Conservation (phyloP, 371 early-diverging fungal species). For the Mucor irregularis region DNA sequence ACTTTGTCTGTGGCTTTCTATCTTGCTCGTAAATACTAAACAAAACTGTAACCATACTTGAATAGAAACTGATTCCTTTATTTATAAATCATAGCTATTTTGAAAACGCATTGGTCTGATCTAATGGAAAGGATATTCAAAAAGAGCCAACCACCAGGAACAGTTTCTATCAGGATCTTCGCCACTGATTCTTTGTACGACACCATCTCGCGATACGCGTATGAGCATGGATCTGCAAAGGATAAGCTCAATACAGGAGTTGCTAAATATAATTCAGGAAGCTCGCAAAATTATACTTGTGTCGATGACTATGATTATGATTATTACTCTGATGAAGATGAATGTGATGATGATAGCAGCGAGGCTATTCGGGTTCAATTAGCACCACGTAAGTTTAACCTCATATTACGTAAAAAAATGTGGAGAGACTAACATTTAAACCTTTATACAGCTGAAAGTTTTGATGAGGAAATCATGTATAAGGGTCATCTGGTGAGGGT, state of each 20-base stretch:
- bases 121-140: slow-evolving; percentile 12
- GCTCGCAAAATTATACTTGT: slow-evolving; percentile 12
- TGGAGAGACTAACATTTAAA: no score
- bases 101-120: slow-evolving; percentile 28
- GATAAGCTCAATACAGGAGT: slow-evolving; percentile 18
- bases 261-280: slow-evolving; percentile 8
- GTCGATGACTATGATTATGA: slow-evolving; percentile 24
- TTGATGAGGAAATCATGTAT: slow-evolving; percentile 22
- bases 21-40: slow-evolving; percentile 26
- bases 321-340: slow-evolving; percentile 1
- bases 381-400: slow-evolving; percentile 37
- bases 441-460: slow-evolving; percentile 13
- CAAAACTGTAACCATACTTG: no score
- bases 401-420: no score
- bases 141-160: neutral
- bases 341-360: neutral
- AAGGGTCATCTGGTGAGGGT: slow-evolving; percentile 25
- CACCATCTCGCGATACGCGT: slow-evolving; percentile 15
- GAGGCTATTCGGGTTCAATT: slow-evolving; percentile 21
- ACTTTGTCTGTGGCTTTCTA: slow-evolving; percentile 33
- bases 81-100: slow-evolving; percentile 36
- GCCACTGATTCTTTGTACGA: slow-evolving; percentile 20
- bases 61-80: no score
- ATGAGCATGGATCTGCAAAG: neutral
- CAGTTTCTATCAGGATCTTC: slow-evolving; percentile 12